Evolutionary conservation across 2,329 filamentous ascomycete genomes (phyloP).

Genomic region (Epicoccum sorghinum): DNA sequence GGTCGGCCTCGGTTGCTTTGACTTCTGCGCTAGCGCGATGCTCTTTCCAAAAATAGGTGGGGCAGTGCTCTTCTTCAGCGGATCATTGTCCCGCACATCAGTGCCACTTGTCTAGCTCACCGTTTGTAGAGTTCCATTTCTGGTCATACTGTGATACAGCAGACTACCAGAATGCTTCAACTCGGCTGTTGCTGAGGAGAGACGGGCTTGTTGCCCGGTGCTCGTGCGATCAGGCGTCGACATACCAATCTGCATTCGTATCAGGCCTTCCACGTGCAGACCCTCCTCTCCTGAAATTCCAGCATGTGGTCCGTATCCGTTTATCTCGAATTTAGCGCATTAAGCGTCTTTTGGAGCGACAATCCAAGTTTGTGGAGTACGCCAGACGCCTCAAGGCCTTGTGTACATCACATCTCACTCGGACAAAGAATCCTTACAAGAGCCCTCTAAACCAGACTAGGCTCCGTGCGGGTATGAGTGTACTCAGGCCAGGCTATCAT

Average conservation of each 20-base stretch:
- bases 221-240: constrained; percentile 18
- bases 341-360: constrained; percentile 29
- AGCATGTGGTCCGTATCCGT: constrained; percentile 28
- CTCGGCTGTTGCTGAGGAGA: constrained; percentile 22
- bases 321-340: constrained; percentile 26
- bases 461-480: constrained; percentile 27
- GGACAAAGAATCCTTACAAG: constrained; percentile 8
- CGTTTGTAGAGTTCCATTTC: constrained; percentile 5
- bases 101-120: constrained; percentile 24
- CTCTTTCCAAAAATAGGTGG: constrained; percentile 36
- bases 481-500: constrained; percentile 16
- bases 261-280: constrained; percentile 28
- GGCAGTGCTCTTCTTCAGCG: constrained; percentile 34
- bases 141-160: constrained; percentile 3
- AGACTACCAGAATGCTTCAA: neutral
- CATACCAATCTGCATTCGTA: constrained; percentile 15
- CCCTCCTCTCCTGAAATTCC: constrained; percentile 24
- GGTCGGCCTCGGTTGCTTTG: constrained; percentile 24
- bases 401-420: constrained; percentile 11
- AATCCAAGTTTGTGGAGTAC: constrained; percentile 27
- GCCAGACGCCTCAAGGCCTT: constrained; percentile 31
- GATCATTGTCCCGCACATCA: constrained; percentile 25
- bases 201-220: constrained; percentile 19
- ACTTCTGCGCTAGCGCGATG: constrained; percentile 17
- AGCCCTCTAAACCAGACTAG: constrained; percentile 27